These are phyloP conservation scores for Candida sithepensis DNA, from an alignment of 805 yeast genomes.

Conservation along the genomic window DNA sequence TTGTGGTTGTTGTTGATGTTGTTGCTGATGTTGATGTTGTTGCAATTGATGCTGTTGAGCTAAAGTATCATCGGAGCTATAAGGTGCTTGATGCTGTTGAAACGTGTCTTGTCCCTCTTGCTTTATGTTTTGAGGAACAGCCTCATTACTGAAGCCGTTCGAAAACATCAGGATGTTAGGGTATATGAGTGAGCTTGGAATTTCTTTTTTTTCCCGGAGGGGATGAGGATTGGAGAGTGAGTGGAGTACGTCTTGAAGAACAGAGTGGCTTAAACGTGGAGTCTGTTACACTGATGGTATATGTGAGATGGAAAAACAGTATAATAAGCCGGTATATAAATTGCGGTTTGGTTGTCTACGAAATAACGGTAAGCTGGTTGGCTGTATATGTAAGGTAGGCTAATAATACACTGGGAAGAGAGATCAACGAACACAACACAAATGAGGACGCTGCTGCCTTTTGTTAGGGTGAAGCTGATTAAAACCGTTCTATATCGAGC, in stretches of 20 bases:
- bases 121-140: slow-evolving; percentile 1
- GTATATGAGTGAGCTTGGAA: not conserved
- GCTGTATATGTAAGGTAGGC: not conserved
- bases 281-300: too few relatives aligned
- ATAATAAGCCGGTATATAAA: not conserved
- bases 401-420: not conserved
- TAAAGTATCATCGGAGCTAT: not conserved
- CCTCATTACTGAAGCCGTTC: slow-evolving; percentile 1
- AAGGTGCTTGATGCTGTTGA: slow-evolving; percentile 3
- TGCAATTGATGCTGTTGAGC: not conserved
- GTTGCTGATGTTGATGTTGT: not conserved
- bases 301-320: too few relatives aligned
- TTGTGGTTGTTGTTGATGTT: not conserved
- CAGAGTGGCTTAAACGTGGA: not conserved
- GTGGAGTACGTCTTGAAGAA: not conserved
- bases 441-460: too few relatives aligned
- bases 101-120: slow-evolving; percentile 6
- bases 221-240: not conserved
- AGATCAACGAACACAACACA: not conserved
- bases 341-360: not conserved
- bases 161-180: not conserved
- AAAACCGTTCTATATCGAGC: too few relatives aligned
- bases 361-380: too few relatives aligned
- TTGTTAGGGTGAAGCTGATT: too few relatives aligned
- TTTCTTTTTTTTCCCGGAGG: not conserved